phyloP scores from a whole-genome alignment of 306 rosid genomes.

The Senna tora region DNA sequence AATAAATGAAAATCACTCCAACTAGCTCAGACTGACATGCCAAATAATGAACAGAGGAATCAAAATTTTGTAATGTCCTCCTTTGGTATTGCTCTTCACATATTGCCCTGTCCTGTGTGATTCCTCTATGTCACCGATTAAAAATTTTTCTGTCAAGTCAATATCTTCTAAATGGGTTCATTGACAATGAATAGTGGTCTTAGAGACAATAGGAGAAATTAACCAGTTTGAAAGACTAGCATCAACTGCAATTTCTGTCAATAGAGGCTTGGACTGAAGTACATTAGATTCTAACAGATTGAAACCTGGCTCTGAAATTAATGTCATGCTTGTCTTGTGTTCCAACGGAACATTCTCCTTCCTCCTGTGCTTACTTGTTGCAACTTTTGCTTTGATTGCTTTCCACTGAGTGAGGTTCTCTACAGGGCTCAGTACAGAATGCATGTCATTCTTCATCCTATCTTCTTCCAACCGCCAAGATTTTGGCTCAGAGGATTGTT shows the following conservation, averaged over 20 bases:
- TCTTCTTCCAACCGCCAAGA: slow-evolving; percentile 36
- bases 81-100: slow-evolving; percentile 25
- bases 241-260: slow-evolving; percentile 69
- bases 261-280: slow-evolving; percentile 54
- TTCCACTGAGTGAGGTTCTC: slow-evolving; percentile 90
- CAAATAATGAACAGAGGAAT: slow-evolving; percentile 40
- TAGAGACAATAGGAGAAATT: slow-evolving; percentile 48
- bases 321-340: slow-evolving; percentile 37
- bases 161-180: slow-evolving; percentile 31
- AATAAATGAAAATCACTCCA: slow-evolving; percentile 43
- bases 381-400: slow-evolving; percentile 73
- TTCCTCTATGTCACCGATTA: slow-evolving; percentile 13
- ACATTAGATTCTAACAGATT: slow-evolving; percentile 39
- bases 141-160: slow-evolving; percentile 4
- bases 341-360: slow-evolving; percentile 58
- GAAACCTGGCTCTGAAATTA: slow-evolving; percentile 37
- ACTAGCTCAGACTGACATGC: too few species aligned
- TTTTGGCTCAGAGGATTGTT: slow-evolving; percentile 34
- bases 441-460: slow-evolving; percentile 27
- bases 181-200: slow-evolving; percentile 48
- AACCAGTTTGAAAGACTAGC: slow-evolving; percentile 88
- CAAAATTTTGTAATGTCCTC: slow-evolving; percentile 30
- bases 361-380: slow-evolving; percentile 56
- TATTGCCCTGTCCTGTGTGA: slow-evolving; percentile 22
- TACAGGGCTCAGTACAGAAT: slow-evolving; percentile 75